A percentile compares a stretch with the other conserved stretches of the same genome.
Evolutionary conservation across 805 yeast species (phyloP).

Genomic region (Lipomyces kockii): DNA sequence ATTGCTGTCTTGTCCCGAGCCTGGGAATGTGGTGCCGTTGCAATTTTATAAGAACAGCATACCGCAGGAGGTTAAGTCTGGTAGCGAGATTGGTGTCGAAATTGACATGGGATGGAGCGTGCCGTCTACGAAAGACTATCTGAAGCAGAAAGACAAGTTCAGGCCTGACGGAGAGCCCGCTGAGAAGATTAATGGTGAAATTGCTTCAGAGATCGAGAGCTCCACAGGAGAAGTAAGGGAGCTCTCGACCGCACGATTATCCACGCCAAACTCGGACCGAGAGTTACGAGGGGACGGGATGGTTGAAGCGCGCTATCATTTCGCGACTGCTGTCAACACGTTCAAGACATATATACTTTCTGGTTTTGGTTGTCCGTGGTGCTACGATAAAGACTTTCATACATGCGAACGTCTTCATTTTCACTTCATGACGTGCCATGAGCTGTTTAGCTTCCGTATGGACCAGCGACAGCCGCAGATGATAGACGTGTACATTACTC

Average conservation of each 20-base stretch:
- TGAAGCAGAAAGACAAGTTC: background rate
- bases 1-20: constrained; percentile 24
- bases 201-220: background rate
- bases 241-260: constrained; percentile 5
- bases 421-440: constrained; percentile 30
- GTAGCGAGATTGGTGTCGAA: constrained; percentile 25
- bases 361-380: constrained; percentile 35
- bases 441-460: constrained; percentile 25
- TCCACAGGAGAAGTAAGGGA: background rate
- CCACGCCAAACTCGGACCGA: constrained; percentile 21
- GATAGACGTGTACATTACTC: constrained; percentile 28
- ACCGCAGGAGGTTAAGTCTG: constrained; percentile 16
- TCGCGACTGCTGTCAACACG: constrained; percentile 19
- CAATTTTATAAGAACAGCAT: constrained; percentile 14
- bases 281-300: constrained; percentile 2
- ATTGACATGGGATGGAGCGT: constrained; percentile 33
- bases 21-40: constrained; percentile 19
- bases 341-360: constrained; percentile 24
- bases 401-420: constrained; percentile 26
- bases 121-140: constrained; percentile 8
- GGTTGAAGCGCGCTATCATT: constrained; percentile 30
- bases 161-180: background rate
- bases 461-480: constrained; percentile 20
- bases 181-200: background rate
- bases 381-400: constrained; percentile 19